phyloP scores from a whole-genome alignment of 2,329 filamentous ascomycete species.

The Teratosphaeria epicoccoides region DNA sequence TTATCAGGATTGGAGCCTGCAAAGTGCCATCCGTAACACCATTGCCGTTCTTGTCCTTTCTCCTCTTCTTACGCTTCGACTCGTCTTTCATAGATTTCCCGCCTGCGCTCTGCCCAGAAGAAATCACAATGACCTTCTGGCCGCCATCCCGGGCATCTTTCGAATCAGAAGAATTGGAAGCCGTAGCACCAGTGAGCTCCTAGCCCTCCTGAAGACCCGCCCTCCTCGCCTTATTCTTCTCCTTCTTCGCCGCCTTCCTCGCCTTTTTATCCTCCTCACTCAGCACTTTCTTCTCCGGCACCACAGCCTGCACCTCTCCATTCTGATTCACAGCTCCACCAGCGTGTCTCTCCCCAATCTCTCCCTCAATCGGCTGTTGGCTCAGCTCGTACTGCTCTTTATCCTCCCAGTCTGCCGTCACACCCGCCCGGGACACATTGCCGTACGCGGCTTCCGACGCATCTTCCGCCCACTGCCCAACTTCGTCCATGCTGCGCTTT shows the following conservation, averaged over 20 bases:
- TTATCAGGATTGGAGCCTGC: background rate
- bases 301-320: slow-evolving; percentile 10
- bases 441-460: slow-evolving; percentile 4
- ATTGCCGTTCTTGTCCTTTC: background rate
- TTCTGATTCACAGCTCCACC: slow-evolving; percentile 23
- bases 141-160: no score
- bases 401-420: slow-evolving; percentile 30
- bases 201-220: background rate
- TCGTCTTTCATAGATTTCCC: background rate
- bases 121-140: background rate
- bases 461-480: slow-evolving; percentile 10
- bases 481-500: slow-evolving; percentile 6
- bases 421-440: slow-evolving; percentile 5
- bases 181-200: background rate
- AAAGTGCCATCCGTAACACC: no score
- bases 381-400: slow-evolving; percentile 32
- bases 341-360: slow-evolving; percentile 28
- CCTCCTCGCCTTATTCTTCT: slow-evolving; percentile 29
- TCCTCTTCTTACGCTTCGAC: background rate
- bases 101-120: background rate
- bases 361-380: slow-evolving; percentile 32
- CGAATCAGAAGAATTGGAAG: background rate
- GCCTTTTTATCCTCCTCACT: slow-evolving; percentile 39
- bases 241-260: slow-evolving; percentile 46
- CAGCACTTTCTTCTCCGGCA: slow-evolving; percentile 9